These are phyloP conservation scores for Rhynchosporium agropyri DNA, from an alignment of 2,329 filamentous ascomycete species.

Conservation along the genomic window DNA sequence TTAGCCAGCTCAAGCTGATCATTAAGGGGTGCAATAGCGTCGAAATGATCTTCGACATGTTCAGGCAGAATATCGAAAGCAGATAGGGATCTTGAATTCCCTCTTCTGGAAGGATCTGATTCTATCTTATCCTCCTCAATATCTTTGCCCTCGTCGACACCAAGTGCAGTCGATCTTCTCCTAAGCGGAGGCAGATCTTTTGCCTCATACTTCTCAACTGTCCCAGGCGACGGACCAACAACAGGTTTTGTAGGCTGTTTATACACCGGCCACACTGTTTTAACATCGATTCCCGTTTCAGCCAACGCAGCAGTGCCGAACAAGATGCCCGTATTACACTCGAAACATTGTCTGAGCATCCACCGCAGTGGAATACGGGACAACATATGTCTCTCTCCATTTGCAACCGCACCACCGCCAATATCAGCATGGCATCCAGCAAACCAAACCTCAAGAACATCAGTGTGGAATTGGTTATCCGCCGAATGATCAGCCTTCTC, in stretches of 20 bases:
- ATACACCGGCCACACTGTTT: conserved; percentile 47
- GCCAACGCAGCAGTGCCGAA: conserved; percentile 47
- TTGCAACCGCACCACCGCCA: conserved; percentile 49
- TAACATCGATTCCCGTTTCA: conserved; percentile 48
- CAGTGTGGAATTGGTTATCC: conserved; percentile 39
- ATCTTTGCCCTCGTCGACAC: conserved; percentile 36
- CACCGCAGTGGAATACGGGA: conserved; percentile 50
- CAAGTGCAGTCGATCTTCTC: conserved; percentile 41
- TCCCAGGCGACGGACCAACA: conserved; percentile 43
- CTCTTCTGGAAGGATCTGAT: neutral
- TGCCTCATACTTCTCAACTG: conserved; percentile 44
- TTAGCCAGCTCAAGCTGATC: conserved; percentile 46
- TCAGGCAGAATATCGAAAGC: conserved; percentile 43
- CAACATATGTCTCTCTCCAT: conserved; percentile 48
- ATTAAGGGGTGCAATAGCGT: conserved; percentile 46
- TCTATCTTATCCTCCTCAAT: neutral
- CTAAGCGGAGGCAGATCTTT: conserved; percentile 42
- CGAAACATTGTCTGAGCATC: conserved; percentile 53
- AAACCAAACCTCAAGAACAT: conserved; percentile 52
- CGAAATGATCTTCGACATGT: conserved; percentile 49
- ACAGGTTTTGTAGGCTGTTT: conserved; percentile 40
- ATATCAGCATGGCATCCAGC: conserved; percentile 44
- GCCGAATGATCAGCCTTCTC: conserved; percentile 6
- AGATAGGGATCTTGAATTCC: neutral
- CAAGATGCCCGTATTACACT: conserved; percentile 50